These are phyloP conservation scores for Cyclostephanos tholiformis DNA, from an alignment of 108 stramenopile species.

Conservation along the genomic window DNA sequence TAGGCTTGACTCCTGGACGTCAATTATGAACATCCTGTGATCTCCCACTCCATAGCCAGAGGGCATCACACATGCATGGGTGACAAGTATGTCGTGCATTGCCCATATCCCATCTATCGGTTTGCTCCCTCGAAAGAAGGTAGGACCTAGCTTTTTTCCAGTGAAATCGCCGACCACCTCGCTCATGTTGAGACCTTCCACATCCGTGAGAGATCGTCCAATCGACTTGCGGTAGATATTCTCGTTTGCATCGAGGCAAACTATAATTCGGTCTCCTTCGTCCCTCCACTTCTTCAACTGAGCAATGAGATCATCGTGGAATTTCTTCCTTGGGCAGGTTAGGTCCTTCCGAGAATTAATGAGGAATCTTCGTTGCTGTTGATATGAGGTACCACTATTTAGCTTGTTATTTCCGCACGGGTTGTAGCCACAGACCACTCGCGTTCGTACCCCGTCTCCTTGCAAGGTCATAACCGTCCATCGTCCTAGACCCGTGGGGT, in stretches of 20 bases:
- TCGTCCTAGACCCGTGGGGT: constrained; percentile 2
- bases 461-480: constrained; percentile 7
- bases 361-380: neutral
- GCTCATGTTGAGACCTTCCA: neutral
- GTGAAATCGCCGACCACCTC: neutral
- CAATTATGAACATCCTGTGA: constrained; percentile 4
- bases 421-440: neutral
- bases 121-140: neutral
- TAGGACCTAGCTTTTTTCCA: neutral
- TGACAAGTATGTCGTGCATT: neutral
- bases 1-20: neutral
- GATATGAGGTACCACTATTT: neutral
- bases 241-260: neutral
- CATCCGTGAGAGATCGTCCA: neutral
- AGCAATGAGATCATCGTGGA: neutral
- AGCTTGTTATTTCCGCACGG: neutral
- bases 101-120: constrained; percentile 21
- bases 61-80: constrained; percentile 9
- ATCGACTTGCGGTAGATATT: neutral
- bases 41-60: constrained; percentile 9
- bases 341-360: neutral
- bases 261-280: neutral
- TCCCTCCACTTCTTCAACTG: neutral
- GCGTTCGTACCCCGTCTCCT: neutral
- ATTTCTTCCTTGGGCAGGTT: neutral